phyloP scores from a whole-genome alignment of 2,329 filamentous ascomycete genomes.

The Microthyrium microscopicum region DNA sequence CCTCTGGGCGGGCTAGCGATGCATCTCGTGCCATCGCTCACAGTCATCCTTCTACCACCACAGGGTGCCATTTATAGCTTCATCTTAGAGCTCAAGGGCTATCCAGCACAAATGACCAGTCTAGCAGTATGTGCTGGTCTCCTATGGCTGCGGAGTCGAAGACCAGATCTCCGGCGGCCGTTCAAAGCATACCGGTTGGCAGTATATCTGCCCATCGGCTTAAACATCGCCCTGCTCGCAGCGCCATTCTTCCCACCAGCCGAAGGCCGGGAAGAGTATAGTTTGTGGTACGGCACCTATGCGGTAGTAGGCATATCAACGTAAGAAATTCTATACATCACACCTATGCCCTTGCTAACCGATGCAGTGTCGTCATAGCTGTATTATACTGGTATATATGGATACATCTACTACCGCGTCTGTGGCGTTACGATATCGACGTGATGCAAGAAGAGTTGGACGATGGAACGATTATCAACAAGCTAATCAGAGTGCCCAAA shows the following conservation, averaged over 20 bases:
- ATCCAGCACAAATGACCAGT: slow-evolving; percentile 44
- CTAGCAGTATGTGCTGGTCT: slow-evolving; percentile 42
- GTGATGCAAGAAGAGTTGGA: slow-evolving; percentile 42
- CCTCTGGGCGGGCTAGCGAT: slow-evolving; percentile 52
- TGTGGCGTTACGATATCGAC: slow-evolving; percentile 43
- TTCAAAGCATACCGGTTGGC: slow-evolving; percentile 23
- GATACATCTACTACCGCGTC: slow-evolving; percentile 42
- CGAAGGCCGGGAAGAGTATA: slow-evolving; percentile 27
- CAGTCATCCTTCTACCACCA: slow-evolving; percentile 50
- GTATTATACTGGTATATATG: slow-evolving; percentile 53
- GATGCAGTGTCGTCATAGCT: slow-evolving; percentile 39
- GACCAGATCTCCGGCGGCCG: slow-evolving; percentile 43
- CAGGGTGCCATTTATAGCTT: slow-evolving; percentile 53
- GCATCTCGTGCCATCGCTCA: slow-evolving; percentile 49
- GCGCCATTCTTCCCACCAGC: slow-evolving; percentile 45
- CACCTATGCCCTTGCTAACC: slow-evolving; percentile 6
- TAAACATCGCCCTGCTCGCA: slow-evolving; percentile 18
- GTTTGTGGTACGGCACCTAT: slow-evolving; percentile 36
- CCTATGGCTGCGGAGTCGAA: slow-evolving; percentile 40
- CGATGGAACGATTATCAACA: slow-evolving; percentile 52
- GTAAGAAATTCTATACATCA: slow-evolving; percentile 23
- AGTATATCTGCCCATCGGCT: slow-evolving; percentile 5
- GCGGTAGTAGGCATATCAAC: slow-evolving; percentile 34
- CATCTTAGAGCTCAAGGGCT: slow-evolving; percentile 56
- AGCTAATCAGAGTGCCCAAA: slow-evolving; percentile 27